A percentile compares a stretch with the other conserved stretches of the same genome.
These are phyloP conservation scores for Globisporangium parvum DNA, from an alignment of 352 stramenopile genomes.

Conservation along the genomic window DNA sequence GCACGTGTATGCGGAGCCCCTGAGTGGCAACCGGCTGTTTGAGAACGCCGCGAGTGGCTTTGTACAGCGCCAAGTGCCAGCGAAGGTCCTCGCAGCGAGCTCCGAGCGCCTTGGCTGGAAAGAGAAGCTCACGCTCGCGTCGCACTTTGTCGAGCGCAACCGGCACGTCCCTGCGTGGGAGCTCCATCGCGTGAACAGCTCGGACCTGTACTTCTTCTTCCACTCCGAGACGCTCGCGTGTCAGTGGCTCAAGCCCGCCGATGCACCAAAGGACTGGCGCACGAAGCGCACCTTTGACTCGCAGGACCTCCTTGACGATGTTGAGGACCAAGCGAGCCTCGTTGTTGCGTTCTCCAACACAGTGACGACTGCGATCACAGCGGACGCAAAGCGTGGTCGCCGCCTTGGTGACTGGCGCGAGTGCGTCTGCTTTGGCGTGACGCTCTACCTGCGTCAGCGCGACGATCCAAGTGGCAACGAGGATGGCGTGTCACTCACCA, in stretches of 20 bases:
- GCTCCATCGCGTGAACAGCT: conserved; percentile 43
- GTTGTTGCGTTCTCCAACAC: conserved; percentile 39
- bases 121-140: conserved; percentile 41
- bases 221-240: conserved; percentile 42
- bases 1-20: conserved; percentile 46
- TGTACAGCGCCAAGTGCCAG: conserved; percentile 54
- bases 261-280: conserved; percentile 33
- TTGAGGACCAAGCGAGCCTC: conserved; percentile 36
- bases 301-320: conserved; percentile 37
- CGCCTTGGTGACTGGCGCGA: conserved; percentile 49
- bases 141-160: conserved; percentile 54
- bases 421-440: conserved; percentile 37
- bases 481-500: conserved; percentile 36
- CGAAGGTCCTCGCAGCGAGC: conserved; percentile 26
- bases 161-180: conserved; percentile 46
- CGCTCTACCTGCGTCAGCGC: conserved; percentile 42
- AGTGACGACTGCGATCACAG: conserved; percentile 22
- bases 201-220: conserved; percentile 74
- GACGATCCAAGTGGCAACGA: conserved; percentile 10
- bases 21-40: conserved; percentile 57
- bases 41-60: conserved; percentile 55
- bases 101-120: conserved; percentile 47
- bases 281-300: conserved; percentile 54
- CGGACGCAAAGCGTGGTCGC: conserved; percentile 35
- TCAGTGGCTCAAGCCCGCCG: conserved; percentile 48